These are phyloP conservation scores for Heracleum sosnowskyi DNA, from an alignment of 129 eudicot genomes.

Conservation along the genomic window DNA sequence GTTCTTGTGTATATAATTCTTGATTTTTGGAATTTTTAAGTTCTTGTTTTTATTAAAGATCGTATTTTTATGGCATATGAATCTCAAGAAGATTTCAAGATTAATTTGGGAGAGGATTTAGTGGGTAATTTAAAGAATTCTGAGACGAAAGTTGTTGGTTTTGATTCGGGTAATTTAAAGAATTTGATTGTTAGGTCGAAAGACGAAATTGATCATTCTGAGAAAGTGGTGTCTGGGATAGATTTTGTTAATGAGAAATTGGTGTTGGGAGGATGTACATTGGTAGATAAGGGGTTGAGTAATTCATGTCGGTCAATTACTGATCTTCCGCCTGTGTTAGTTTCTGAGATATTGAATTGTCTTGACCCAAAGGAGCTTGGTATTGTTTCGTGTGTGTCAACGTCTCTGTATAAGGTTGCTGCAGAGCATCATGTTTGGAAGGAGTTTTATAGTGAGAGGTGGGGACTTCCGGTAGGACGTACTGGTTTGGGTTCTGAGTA, in stretches of 20 bases:
- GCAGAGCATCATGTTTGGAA: conserved; percentile 89
- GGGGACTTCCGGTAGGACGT: conserved; percentile 63
- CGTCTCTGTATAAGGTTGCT: conserved; percentile 50
- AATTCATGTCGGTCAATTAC: conserved; percentile 34
- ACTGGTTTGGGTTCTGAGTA: conserved; percentile 21
- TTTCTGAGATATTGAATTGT: conserved; percentile 74
- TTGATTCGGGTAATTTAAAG: background rate
- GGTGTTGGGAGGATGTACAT: background rate
- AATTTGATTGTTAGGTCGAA: background rate
- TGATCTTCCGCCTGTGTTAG: conserved; percentile 76
- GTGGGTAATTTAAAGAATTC: background rate
- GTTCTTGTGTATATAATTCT: background rate
- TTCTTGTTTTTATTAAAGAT: background rate
- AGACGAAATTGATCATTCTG: background rate
- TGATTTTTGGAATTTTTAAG: background rate
- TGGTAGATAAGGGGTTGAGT: conserved; percentile 21
- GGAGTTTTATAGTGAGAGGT: conserved; percentile 78
- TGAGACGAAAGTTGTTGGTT: background rate
- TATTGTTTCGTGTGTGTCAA: conserved; percentile 71
- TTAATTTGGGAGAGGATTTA: background rate
- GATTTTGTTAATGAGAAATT: background rate
- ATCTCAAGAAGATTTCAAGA: background rate
- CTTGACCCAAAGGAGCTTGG: conserved; percentile 92
- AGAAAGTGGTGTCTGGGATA: background rate
- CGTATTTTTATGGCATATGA: background rate